Evolutionary conservation across 306 rosid species (phyloP).

Genomic region (Cucumis cinereus): DNA sequence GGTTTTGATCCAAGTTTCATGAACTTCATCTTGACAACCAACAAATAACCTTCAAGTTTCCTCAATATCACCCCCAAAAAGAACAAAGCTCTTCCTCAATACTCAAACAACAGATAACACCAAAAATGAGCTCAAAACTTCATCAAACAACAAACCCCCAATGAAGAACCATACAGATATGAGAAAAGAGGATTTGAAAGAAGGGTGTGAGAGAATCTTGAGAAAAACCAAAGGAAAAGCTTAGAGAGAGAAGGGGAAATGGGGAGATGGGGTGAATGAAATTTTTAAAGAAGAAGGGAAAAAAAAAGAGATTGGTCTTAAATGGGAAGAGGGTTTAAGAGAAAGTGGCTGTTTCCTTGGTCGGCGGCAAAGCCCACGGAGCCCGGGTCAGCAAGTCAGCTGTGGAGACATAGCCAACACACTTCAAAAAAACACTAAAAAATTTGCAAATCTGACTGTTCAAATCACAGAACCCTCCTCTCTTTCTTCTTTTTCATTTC

Average conservation of each 20-base stretch:
- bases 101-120: constrained; percentile 21
- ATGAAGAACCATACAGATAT: constrained; percentile 9
- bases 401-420: constrained; percentile 61
- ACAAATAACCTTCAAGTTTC: constrained; percentile 24
- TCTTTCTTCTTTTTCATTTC: constrained; percentile 17
- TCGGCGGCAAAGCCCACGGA: constrained; percentile 95
- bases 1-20: constrained; percentile 99
- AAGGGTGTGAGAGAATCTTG: constrained; percentile 51
- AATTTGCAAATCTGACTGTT: constrained; percentile 43
- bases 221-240: constrained; percentile 60
- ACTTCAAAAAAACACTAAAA: constrained; percentile 45
- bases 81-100: constrained; percentile 16
- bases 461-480: constrained; percentile 19
- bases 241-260: constrained; percentile 24
- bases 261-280: constrained; percentile 18
- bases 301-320: constrained; percentile 48
- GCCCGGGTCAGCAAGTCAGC: constrained; percentile 35
- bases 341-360: constrained; percentile 86
- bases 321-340: constrained; percentile 60
- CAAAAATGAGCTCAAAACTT: constrained; percentile 8
- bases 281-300: constrained; percentile 17
- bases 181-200: constrained; percentile 33
- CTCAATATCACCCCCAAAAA: not conserved
- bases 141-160: not conserved
- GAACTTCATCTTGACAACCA: constrained; percentile 69